Percentiles rank a stretch among this genome's conserved stretches.
phyloP scores from a whole-genome alignment of 73 alveolate genomes.

The Effrenium voratum region DNA sequence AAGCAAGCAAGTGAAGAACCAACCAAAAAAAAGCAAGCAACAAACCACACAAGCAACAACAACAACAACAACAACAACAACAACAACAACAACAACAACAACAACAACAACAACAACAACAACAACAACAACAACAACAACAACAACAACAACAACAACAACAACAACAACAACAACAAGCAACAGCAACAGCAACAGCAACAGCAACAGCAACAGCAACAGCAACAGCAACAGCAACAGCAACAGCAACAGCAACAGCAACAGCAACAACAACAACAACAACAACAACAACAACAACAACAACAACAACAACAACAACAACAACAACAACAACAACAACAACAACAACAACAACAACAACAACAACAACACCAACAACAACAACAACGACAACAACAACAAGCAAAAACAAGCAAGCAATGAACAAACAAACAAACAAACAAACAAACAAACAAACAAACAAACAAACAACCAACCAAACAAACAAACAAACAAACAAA shows the following conservation, averaged over 20 bases:
- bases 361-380: constrained; percentile 17
- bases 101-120: constrained; percentile 21
- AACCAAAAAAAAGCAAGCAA: background rate
- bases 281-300: constrained; percentile 27
- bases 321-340: constrained; percentile 1
- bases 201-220: constrained; percentile 20
- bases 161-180: background rate
- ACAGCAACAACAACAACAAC: constrained; percentile 25
- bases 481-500: background rate
- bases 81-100: background rate
- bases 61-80: background rate
- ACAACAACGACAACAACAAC: constrained; percentile 25
- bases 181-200: constrained; percentile 20
- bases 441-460: background rate
- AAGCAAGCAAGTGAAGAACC: background rate
- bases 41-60: background rate
- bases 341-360: background rate
- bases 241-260: constrained; percentile 14
- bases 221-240: constrained; percentile 4
- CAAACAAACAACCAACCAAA: background rate
- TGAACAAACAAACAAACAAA: background rate
- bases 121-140: constrained; percentile 19
- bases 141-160: constrained; percentile 14
- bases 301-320: constrained; percentile 11
- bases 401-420: background rate